phyloP scores from a whole-genome alignment of 345 rosid genomes.

The Fremontodendron californicum region DNA sequence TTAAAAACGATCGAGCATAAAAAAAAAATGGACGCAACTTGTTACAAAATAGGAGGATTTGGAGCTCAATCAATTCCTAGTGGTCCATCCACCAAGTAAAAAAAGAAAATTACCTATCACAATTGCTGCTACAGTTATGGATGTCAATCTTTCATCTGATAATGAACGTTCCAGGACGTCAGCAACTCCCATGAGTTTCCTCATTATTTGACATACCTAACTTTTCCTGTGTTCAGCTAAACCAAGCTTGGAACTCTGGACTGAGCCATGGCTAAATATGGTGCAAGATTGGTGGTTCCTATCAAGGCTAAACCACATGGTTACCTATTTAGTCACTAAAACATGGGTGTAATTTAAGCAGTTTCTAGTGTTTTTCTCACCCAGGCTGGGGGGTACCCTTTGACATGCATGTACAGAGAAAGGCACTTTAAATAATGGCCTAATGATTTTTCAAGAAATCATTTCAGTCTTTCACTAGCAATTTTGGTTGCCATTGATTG shows the following conservation, averaged over 20 bases:
- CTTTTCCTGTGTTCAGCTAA: neutral
- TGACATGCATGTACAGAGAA: neutral
- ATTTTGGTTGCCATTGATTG: neutral
- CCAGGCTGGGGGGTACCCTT: too few relatives aligned
- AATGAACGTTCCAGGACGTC: neutral
- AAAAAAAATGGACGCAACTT: too few relatives aligned
- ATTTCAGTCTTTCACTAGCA: slow-evolving; percentile 14
- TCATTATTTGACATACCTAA: neutral
- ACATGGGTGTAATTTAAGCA: too few relatives aligned
- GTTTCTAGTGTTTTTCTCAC: too few relatives aligned
- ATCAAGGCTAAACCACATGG: too few relatives aligned
- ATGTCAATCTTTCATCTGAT: neutral
- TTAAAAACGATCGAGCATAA: too few relatives aligned
- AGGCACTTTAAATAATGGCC: neutral
- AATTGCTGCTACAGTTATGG: neutral
- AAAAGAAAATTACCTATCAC: neutral
- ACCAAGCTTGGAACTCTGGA: neutral
- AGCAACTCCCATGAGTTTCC: neutral
- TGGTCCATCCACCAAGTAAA: neutral
- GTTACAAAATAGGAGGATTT: too few relatives aligned
- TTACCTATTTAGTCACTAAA: too few relatives aligned
- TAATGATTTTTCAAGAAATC: neutral
- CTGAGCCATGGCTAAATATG: slow-evolving; percentile 28
- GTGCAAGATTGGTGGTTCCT: slow-evolving; percentile 39
- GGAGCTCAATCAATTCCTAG: neutral